Conservation (phyloP, 495 filamentous ascomycete species). For the Parmelia sp. region DNA sequence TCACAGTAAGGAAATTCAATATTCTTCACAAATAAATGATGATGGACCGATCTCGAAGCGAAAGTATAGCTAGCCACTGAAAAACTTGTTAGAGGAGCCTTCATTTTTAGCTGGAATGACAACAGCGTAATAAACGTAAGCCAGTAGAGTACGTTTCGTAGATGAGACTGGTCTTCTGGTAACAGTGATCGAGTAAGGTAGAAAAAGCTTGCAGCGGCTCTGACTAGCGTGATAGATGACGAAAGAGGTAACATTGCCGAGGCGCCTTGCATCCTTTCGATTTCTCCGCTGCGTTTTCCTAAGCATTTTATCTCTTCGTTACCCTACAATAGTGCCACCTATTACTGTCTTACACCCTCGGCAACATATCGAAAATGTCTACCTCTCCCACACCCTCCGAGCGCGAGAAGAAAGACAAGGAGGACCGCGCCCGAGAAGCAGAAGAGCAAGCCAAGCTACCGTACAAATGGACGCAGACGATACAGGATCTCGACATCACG, state of each 20-base stretch:
- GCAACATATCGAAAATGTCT: conserved; percentile 26
- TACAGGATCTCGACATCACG: conserved; percentile 79
- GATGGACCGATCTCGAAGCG: no score
- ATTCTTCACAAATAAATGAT: no score
- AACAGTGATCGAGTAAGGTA: no score
- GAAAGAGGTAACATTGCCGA: conserved; percentile 1
- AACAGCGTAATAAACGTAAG: no score
- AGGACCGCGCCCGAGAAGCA: conserved; percentile 67
- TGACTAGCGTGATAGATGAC: not conserved
- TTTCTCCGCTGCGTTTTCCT: not conserved
- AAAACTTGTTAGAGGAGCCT: no score
- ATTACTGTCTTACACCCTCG: not conserved
- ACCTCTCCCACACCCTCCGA: conserved; percentile 45
- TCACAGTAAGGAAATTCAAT: no score
- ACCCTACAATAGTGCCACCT: not conserved
- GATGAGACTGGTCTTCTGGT: no score
- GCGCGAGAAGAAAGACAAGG: conserved; percentile 53
- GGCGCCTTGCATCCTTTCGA: not conserved
- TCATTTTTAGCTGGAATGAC: no score
- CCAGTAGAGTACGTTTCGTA: no score
- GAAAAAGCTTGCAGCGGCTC: no score
- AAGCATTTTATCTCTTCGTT: no score
- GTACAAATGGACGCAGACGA: conserved; percentile 98
- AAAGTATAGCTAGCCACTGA: no score
- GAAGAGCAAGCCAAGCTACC: conserved; percentile 87